Conservation (phyloP, 2,329 filamentous ascomycete genomes). For the Arthrobotrys conoides region DNA sequence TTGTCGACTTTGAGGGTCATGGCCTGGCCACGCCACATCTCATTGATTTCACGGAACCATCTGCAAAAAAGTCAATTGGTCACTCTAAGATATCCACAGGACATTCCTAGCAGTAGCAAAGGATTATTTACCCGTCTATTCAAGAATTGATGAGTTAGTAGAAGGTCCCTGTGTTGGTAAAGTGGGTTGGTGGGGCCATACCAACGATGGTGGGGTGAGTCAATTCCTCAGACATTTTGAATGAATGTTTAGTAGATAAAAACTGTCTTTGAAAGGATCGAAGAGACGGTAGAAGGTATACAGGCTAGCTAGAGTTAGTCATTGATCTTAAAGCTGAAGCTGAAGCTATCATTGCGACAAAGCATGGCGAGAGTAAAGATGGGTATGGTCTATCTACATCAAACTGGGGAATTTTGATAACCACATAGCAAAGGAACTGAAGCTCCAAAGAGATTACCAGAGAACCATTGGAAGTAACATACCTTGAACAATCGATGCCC, state of each 20-base stretch:
- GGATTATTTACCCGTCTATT: conserved; percentile 46
- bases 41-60: conserved; percentile 98
- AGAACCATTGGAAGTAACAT: conserved; percentile 1
- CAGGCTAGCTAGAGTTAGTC: conserved; percentile 27
- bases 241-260: conserved; percentile 18
- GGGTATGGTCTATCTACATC: not conserved
- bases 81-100: not conserved
- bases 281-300: conserved; percentile 25
- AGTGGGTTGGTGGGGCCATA: conserved; percentile 27
- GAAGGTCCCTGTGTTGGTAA: not conserved
- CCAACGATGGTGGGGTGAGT: conserved; percentile 60
- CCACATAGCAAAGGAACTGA: not conserved
- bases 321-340: conserved; percentile 10
- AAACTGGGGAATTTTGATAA: not conserved
- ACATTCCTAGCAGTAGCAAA: not conserved
- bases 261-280: conserved; percentile 23
- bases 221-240: conserved; percentile 57
- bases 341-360: not conserved
- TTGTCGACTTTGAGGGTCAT: conserved; percentile 99
- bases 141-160: conserved; percentile 7
- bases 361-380: not conserved
- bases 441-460: not conserved
- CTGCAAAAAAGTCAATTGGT: conserved; percentile 45
- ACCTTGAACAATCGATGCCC: conserved; percentile 39
- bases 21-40: conserved; percentile 99